These are phyloP conservation scores for Aspergillus vadensis DNA, from an alignment of 2,329 filamentous ascomycete species.

Conservation along the genomic window DNA sequence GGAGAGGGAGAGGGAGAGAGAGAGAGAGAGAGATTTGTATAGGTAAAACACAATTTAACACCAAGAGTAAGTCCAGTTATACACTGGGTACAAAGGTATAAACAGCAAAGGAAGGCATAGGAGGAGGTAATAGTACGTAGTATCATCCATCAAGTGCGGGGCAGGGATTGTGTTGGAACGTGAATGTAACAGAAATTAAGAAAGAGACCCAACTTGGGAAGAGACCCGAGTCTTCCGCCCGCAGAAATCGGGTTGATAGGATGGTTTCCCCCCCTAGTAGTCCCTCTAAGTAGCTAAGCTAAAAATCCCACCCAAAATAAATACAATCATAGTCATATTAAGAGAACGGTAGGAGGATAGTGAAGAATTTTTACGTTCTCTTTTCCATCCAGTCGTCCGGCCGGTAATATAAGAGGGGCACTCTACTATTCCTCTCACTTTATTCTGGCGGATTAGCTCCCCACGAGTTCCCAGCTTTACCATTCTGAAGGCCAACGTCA, in stretches of 20 bases:
- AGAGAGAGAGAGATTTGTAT: too few species aligned
- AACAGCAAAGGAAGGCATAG: background rate
- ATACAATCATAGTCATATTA: background rate
- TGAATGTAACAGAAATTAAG: background rate
- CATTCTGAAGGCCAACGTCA: background rate
- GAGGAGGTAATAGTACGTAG: background rate
- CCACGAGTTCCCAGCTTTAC: constrained; percentile 6
- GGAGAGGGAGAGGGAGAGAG: too few species aligned
- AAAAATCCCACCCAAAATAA: background rate
- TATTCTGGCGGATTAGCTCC: constrained; percentile 10
- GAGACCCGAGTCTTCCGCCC: background rate
- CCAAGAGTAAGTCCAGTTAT: background rate
- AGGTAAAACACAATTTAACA: too few species aligned
- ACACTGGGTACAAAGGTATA: background rate
- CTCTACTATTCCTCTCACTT: background rate
- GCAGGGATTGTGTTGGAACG: background rate
- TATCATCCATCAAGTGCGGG: background rate
- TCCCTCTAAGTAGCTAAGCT: background rate
- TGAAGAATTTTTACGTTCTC: background rate
- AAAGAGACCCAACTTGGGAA: background rate
- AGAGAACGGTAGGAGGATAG: background rate
- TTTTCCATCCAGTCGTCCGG: background rate
- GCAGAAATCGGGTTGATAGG: background rate
- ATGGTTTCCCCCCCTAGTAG: background rate
- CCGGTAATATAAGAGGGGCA: background rate